Percentiles rank a stretch among this genome's conserved stretches.
Conservation (phyloP, 805 yeast genomes). For the Candida nanaspora region DNA sequence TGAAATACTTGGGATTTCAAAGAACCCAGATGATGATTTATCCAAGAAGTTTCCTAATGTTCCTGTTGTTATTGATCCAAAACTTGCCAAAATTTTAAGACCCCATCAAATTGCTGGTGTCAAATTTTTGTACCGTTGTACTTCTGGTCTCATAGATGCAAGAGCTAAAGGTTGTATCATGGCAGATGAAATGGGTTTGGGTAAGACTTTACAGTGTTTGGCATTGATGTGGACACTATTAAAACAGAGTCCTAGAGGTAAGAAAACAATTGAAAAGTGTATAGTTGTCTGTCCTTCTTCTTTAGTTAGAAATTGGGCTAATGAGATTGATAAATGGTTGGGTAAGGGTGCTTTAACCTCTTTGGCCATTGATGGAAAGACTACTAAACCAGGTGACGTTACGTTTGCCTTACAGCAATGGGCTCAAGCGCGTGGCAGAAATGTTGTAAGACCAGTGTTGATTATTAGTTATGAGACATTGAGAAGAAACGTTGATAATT, state of each 20-base stretch:
- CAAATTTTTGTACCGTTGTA: constrained; percentile 81
- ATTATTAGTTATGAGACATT: constrained; percentile 93
- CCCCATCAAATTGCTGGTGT: constrained; percentile 98
- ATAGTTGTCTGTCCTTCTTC: constrained; percentile 95
- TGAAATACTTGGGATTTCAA: constrained; percentile 71
- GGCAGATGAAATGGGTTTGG: constrained; percentile 98
- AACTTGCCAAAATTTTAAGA: constrained; percentile 70
- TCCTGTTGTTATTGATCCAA: constrained; percentile 94
- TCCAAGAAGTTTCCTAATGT: constrained; percentile 65
- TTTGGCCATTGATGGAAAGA: constrained; percentile 86
- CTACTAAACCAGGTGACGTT: constrained; percentile 63
- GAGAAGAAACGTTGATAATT: constrained; percentile 71
- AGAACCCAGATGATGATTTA: constrained; percentile 38
- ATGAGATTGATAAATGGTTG: constrained; percentile 89
- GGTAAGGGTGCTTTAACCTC: constrained; percentile 89
- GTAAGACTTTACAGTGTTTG: constrained; percentile 85
- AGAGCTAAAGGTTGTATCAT: constrained; percentile 92
- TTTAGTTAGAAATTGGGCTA: constrained; percentile 93
- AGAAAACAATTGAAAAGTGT: constrained; percentile 77
- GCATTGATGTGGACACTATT: constrained; percentile 89
- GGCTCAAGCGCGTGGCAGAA: constrained; percentile 84
- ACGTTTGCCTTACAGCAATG: constrained; percentile 65
- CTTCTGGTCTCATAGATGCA: constrained; percentile 77
- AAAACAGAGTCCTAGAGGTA: constrained; percentile 81
- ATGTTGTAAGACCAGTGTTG: constrained; percentile 85